Evolutionary conservation across 164 flowering plant genomes (phyloP).

Genomic region (Vitis rupestris): DNA sequence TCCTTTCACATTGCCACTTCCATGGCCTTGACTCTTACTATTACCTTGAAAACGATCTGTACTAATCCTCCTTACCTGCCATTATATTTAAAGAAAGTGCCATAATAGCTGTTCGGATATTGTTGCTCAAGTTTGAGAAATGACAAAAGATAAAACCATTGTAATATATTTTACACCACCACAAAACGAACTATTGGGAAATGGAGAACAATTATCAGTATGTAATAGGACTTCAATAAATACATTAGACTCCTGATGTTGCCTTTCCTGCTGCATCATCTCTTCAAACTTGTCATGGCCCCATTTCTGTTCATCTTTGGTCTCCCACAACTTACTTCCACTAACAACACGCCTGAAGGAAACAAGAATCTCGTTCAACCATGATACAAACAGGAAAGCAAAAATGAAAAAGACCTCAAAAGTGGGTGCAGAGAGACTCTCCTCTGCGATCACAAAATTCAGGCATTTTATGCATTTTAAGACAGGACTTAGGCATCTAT

Average conservation of each 20-base stretch:
- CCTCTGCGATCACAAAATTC: too few species aligned
- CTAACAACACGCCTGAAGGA: neutral
- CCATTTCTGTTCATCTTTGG: constrained; percentile 11
- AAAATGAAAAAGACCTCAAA: neutral
- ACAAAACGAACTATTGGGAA: neutral
- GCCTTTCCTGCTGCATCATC: constrained; percentile 1
- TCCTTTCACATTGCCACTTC: neutral
- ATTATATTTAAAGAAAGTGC: neutral
- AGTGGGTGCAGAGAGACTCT: neutral
- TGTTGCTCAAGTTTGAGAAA: neutral
- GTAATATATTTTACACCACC: neutral
- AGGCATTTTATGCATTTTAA: too few species aligned
- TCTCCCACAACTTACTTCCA: constrained; percentile 1
- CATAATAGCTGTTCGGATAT: neutral
- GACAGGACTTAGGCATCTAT: too few species aligned
- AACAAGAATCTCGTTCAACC: neutral
- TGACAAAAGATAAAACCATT: neutral
- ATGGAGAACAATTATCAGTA: constrained; percentile 4
- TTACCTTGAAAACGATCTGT: neutral
- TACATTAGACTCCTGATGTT: neutral
- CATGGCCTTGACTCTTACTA: neutral
- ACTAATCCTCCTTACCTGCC: constrained; percentile 1
- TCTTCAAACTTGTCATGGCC: constrained; percentile 20
- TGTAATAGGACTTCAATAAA: constrained; percentile 1
- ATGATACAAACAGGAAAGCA: neutral